Conservation (phyloP, 768 basidiomycete genomes). For the Pisolithus sp. region DNA sequence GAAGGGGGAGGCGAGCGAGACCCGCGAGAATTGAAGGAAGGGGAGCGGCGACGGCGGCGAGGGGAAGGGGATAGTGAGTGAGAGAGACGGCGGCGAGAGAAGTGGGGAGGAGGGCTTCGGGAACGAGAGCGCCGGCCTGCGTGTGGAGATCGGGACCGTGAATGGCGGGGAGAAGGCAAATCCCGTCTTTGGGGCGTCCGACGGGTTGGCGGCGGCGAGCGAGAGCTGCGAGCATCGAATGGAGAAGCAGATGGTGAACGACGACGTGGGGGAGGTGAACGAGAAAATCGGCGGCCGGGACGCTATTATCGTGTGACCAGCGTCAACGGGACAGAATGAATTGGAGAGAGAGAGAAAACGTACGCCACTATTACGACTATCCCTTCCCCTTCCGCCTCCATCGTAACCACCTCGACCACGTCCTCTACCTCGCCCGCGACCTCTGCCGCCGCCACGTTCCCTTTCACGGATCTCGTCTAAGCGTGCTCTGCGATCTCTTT, state of each 20-base stretch:
- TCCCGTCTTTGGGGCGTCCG: slow-evolving; percentile 22
- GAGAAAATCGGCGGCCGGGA: slow-evolving; percentile 42
- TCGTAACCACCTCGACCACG: slow-evolving; percentile 45
- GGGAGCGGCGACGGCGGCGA: slow-evolving; percentile 21
- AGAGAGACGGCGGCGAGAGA: slow-evolving; percentile 20
- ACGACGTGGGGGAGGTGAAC: slow-evolving; percentile 42
- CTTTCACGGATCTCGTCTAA: slow-evolving; percentile 63
- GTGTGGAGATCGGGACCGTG: slow-evolving; percentile 28
- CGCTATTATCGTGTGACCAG: slow-evolving; percentile 23
- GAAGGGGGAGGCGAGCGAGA: slow-evolving; percentile 41
- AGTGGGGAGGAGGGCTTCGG: slow-evolving; percentile 20
- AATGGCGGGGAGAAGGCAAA: slow-evolving; percentile 33
- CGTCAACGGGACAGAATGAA: background rate
- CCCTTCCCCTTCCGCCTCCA: slow-evolving; percentile 44
- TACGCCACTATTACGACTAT: slow-evolving; percentile 53
- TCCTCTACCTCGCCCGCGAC: slow-evolving; percentile 55
- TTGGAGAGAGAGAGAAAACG: slow-evolving; percentile 1
- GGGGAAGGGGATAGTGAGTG: slow-evolving; percentile 19
- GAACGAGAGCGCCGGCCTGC: slow-evolving; percentile 19
- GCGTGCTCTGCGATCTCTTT: slow-evolving; percentile 61
- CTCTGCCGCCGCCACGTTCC: slow-evolving; percentile 45
- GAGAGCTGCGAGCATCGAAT: slow-evolving; percentile 34
- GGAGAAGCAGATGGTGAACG: slow-evolving; percentile 35
- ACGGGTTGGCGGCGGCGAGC: slow-evolving; percentile 33
- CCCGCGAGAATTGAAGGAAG: slow-evolving; percentile 19